Evolutionary conservation across 495 filamentous ascomycete species (phyloP).

Genomic region (Opeltia flavorubescens): DNA sequence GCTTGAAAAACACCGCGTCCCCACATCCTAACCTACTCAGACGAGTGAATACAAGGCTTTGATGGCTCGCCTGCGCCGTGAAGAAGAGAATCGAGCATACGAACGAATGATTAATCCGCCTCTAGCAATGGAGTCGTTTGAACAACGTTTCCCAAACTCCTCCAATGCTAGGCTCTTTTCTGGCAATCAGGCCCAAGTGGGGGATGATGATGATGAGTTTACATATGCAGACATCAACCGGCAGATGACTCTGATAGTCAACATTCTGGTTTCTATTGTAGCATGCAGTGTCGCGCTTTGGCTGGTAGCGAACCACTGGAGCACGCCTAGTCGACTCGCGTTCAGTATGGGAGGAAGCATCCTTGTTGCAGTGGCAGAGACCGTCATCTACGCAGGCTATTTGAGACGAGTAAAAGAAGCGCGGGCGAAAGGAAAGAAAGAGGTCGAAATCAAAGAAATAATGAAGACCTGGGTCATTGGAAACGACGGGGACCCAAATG

Average conservation of each 20-base stretch:
- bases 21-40: conserved; percentile 28
- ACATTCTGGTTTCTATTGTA: conserved; percentile 58
- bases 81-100: conserved; percentile 69
- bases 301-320: conserved; percentile 58
- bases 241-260: conserved; percentile 59
- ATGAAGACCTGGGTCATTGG: conserved; percentile 58
- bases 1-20: background rate
- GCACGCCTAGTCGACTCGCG: conserved; percentile 50
- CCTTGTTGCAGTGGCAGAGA: conserved; percentile 72
- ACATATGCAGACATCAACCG: conserved; percentile 58
- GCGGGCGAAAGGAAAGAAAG: conserved; percentile 45
- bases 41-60: conserved; percentile 75
- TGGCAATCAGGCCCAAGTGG: conserved; percentile 23
- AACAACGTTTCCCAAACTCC: conserved; percentile 40
- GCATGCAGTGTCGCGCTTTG: conserved; percentile 59
- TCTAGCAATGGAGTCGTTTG: conserved; percentile 39
- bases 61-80: conserved; percentile 69
- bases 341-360: conserved; percentile 53
- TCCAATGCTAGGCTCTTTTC: conserved; percentile 30
- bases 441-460: conserved; percentile 58
- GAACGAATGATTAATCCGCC: conserved; percentile 54
- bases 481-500: conserved; percentile 19
- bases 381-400: conserved; percentile 78
- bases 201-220: conserved; percentile 38
- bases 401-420: conserved; percentile 62